Percentiles rank a stretch among this genome's conserved stretches.
Conservation (phyloP, 1,284 basidiomycete species). For the Fomitopsis pinicola region DNA sequence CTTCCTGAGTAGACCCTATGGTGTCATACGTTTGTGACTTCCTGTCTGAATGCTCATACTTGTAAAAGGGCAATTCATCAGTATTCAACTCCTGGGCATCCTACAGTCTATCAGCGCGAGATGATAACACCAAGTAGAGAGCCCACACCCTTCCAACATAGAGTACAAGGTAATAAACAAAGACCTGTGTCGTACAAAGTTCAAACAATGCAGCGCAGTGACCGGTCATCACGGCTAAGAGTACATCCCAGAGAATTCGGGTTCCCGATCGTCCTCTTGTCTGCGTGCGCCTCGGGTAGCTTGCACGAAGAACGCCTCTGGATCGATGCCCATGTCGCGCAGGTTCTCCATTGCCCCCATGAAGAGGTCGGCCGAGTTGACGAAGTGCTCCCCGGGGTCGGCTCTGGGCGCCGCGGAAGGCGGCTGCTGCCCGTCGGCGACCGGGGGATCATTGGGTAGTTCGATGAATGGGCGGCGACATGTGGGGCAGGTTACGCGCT, state of each 20-base stretch:
- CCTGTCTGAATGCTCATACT: no score
- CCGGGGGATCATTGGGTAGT: not conserved
- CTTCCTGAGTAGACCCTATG: no score
- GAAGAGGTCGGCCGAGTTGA: not conserved
- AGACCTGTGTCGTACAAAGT: no score
- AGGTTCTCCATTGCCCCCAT: not conserved
- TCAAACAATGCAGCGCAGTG: not conserved
- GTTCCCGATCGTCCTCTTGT: not conserved
- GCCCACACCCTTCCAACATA: no score
- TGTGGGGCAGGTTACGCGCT: conserved; percentile 10
- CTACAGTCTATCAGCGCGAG: no score
- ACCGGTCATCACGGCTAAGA: not conserved
- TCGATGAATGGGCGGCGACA: conserved; percentile 9
- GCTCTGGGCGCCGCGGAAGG: not conserved
- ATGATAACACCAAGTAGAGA: no score
- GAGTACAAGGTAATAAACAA: no score
- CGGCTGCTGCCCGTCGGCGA: not conserved
- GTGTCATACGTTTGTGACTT: no score
- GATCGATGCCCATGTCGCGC: not conserved
- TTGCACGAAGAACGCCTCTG: not conserved
- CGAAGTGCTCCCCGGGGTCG: not conserved
- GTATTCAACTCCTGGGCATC: no score
- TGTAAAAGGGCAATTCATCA: no score
- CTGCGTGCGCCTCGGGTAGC: not conserved
- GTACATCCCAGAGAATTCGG: conserved; percentile 7